phyloP scores from a whole-genome alignment of 2,329 filamentous ascomycete genomes.

The Monilinia fructigena region DNA sequence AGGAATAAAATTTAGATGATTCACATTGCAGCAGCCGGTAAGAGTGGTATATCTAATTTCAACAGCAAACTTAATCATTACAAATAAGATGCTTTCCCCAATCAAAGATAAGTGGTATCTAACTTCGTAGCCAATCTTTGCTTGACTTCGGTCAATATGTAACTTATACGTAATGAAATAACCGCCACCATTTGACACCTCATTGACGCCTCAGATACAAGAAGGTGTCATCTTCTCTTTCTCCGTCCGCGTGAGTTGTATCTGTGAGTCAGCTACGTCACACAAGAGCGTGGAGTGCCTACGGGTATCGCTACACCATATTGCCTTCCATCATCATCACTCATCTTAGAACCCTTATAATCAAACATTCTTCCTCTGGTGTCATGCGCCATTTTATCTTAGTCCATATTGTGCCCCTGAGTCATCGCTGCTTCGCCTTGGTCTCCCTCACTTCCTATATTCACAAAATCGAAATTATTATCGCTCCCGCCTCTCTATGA shows the following conservation, averaged over 20 bases:
- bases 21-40: too few species aligned
- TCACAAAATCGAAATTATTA: not conserved
- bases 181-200: too few species aligned
- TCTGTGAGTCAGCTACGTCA: not conserved
- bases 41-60: too few species aligned
- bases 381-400: not conserved
- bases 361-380: too few species aligned
- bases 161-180: too few species aligned
- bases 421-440: not conserved
- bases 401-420: not conserved
- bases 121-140: too few species aligned
- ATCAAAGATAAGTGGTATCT: too few species aligned
- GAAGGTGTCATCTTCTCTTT: not conserved
- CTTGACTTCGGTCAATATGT: too few species aligned
- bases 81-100: too few species aligned
- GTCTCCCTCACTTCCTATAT: not conserved
- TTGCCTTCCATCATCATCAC: not conserved
- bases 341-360: not conserved
- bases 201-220: too few species aligned
- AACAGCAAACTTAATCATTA: too few species aligned
- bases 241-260: not conserved
- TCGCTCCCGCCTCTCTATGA: conserved; percentile 2
- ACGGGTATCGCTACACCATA: not conserved
- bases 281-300: not conserved
- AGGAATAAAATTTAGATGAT: too few species aligned